These are phyloP conservation scores for Ascochyta viciae-villosae DNA, from an alignment of 2,329 filamentous ascomycete species.

Conservation along the genomic window DNA sequence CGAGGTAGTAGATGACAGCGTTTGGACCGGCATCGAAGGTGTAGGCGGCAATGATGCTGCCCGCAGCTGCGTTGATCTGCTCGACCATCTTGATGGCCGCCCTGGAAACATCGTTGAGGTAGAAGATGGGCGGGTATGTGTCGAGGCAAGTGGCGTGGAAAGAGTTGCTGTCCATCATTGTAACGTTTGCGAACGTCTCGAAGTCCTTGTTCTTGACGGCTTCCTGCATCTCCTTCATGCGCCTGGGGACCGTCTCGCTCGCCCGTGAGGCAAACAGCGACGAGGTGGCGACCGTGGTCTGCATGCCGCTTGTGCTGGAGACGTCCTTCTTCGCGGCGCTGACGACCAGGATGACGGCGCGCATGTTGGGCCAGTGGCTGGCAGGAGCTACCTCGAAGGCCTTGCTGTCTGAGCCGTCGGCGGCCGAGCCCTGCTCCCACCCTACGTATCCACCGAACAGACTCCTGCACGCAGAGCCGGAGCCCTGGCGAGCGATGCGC, in stretches of 20 bases:
- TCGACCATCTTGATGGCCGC: constrained; percentile 90
- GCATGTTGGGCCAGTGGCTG: constrained; percentile 94
- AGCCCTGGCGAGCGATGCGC: constrained; percentile 89
- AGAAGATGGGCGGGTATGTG: constrained; percentile 97
- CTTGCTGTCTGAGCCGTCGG: constrained; percentile 84
- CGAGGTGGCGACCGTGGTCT: constrained; percentile 91
- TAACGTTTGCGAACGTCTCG: constrained; percentile 82
- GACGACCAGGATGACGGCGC: constrained; percentile 87
- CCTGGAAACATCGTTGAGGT: constrained; percentile 92
- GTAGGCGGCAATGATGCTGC: constrained; percentile 85
- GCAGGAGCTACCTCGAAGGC: constrained; percentile 89
- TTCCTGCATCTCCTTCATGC: constrained; percentile 85
- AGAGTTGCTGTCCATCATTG: constrained; percentile 95
- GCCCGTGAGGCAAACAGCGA: constrained; percentile 83
- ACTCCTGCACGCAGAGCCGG: constrained; percentile 90
- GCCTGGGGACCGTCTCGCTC: constrained; percentile 75
- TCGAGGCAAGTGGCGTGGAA: constrained; percentile 97
- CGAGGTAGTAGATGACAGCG: constrained; percentile 93
- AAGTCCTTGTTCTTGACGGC: constrained; percentile 84
- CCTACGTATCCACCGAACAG: constrained; percentile 96
- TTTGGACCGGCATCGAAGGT: constrained; percentile 98
- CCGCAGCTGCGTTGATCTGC: constrained; percentile 81
- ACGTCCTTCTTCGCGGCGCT: constrained; percentile 96
- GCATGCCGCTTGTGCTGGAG: constrained; percentile 92
- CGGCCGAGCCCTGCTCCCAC: constrained; percentile 80